Conservation (phyloP, 192 early-diverging fungal genomes). For the Podila clonocystis region DNA sequence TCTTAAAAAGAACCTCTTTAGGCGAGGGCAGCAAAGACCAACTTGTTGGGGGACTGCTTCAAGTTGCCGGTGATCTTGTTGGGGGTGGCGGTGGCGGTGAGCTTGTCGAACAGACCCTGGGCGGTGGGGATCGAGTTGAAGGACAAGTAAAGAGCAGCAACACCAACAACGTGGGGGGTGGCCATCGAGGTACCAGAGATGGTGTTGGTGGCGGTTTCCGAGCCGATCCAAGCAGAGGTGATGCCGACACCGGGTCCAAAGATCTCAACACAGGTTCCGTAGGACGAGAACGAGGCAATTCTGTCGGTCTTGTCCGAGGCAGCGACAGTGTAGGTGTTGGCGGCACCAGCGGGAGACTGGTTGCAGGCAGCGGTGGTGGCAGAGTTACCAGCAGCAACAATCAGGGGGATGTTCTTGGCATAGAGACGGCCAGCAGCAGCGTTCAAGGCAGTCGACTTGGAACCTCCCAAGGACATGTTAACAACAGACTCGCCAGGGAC, state of each 20-base stretch:
- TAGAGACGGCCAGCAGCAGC: slow-evolving; percentile 53
- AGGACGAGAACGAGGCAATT: slow-evolving; percentile 56
- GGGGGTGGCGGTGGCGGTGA: not conserved
- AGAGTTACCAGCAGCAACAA: slow-evolving; percentile 68
- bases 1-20: not conserved
- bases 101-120: slow-evolving; percentile 2
- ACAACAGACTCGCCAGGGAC: too few species aligned
- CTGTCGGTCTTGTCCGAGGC: slow-evolving; percentile 40
- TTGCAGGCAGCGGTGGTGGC: slow-evolving; percentile 60
- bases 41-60: not conserved
- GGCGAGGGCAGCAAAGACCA: not conserved
- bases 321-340: slow-evolving; percentile 50
- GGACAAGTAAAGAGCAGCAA: slow-evolving; percentile 55
- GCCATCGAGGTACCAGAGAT: slow-evolving; percentile 73
- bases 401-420: slow-evolving; percentile 56
- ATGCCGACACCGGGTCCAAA: slow-evolving; percentile 67
- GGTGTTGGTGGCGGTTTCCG: slow-evolving; percentile 16
- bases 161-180: slow-evolving; percentile 61
- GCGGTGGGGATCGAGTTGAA: slow-evolving; percentile 6
- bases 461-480: slow-evolving; percentile 72
- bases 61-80: slow-evolving; percentile 7
- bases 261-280: slow-evolving; percentile 64
- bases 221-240: slow-evolving; percentile 41
- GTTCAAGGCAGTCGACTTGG: slow-evolving; percentile 49
- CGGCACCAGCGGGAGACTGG: slow-evolving; percentile 53